Evolutionary conservation across 495 filamentous ascomycete genomes (phyloP).

Genomic region (Penicillium pancosmium): DNA sequence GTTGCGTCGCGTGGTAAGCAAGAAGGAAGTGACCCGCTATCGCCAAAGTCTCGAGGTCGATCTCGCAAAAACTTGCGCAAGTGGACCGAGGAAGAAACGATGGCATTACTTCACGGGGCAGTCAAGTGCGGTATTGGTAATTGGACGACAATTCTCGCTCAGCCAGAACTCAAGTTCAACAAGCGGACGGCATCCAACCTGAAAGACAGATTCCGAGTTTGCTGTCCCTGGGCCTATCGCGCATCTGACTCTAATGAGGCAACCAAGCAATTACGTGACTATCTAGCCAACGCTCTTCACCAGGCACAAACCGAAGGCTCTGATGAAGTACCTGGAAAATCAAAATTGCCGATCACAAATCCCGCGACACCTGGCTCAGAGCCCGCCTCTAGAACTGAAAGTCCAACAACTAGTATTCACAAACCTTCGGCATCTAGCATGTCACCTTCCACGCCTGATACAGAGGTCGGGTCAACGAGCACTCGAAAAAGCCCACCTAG

Average conservation of each 20-base stretch:
- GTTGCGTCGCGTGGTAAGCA: conserved; percentile 13
- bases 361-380: conserved; percentile 17
- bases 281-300: conserved; percentile 41
- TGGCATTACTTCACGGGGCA: conserved; percentile 74
- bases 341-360: conserved; percentile 23
- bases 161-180: conserved; percentile 74
- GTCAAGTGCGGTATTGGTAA: conserved; percentile 81
- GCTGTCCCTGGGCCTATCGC: conserved; percentile 63
- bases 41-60: conserved; percentile 45
- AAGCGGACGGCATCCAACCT: conserved; percentile 75
- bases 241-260: conserved; percentile 51
- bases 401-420: conserved; percentile 15
- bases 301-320: conserved; percentile 35
- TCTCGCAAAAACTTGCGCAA: conserved; percentile 56
- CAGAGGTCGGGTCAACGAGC: conserved; percentile 8
- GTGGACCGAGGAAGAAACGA: conserved; percentile 86
- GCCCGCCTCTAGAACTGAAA: conserved; percentile 13
- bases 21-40: conserved; percentile 35
- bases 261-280: conserved; percentile 44
- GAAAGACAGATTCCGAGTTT: conserved; percentile 82
- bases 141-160: conserved; percentile 84
- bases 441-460: conserved; percentile 22
- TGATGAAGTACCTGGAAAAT: conserved; percentile 28
- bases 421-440: conserved; percentile 26
- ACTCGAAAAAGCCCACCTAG: conserved; percentile 11